Base-by-base conservation (phyloP, 805 yeast genomes). In the Ogataea kodamae region DNA sequence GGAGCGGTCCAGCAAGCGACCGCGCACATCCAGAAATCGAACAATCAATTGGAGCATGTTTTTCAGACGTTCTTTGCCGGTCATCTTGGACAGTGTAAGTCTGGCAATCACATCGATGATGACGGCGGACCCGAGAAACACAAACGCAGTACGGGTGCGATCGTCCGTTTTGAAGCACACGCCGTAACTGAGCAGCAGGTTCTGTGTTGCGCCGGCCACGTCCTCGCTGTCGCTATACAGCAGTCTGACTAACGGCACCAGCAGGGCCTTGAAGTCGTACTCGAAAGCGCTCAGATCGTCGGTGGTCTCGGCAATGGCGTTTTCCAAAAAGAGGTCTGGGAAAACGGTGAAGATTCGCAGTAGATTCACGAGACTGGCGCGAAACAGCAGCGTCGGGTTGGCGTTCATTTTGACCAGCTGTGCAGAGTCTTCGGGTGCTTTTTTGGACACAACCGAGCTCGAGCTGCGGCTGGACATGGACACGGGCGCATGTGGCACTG, bases 31-130 rank as follows among this genome's bases (percentile, higher is more conserved):
- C 34, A 74, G 39, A 30, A 64, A 60, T 25, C 60, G 57, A 5
- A 62, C 61, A 19, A 70, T 46, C 16, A 68, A 55, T 30, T 61
- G 67, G 32, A 72, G 42, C 5, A 65, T 34, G 19, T 57, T 53
- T 11, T 65, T 67, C 11, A 54, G 40, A 12, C 46, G 43, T 9
- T 31, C 22, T 28, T 33, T 45, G 6, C 28, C 20, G 10, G 51
- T 36, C 22, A 41, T 57, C 42, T 40, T 58, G 50, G 30, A 46
- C 6, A 53, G 31, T 12, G 34, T 48, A 21, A 55, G 35, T 15
- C 57, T 56, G 0, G 72, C 55, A 20, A 71, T 44, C 4, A 61
- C 43, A 22, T 62, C 63, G 3, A 67, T 49, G 5, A 70, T 50
- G 12, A 62, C 48, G 5, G 61, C 58, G 14, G 65, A 51, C n/a